These are phyloP conservation scores for Didymellaceae sp. DNA, from an alignment of 2,329 filamentous ascomycete genomes.

Conservation along the genomic window DNA sequence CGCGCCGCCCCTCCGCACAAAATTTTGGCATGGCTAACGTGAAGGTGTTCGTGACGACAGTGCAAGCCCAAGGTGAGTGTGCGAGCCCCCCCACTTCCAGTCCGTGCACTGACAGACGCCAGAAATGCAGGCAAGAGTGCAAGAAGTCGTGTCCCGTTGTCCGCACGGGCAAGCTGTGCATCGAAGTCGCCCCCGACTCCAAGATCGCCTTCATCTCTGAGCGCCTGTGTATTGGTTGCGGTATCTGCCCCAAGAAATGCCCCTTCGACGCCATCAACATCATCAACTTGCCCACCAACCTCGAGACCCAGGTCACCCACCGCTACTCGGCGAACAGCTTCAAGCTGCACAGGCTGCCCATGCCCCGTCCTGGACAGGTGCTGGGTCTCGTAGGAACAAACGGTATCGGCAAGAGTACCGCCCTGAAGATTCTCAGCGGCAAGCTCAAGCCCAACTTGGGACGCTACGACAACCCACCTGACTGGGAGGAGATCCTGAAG, in stretches of 20 bases:
- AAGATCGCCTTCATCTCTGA: conserved; percentile 99
- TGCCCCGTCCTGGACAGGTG: conserved; percentile 93
- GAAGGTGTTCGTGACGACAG: conserved; percentile 60
- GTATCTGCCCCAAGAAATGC: conserved; percentile 99
- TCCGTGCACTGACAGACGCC: conserved; percentile 29
- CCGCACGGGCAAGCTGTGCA: conserved; percentile 94
- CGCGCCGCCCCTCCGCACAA: conserved; percentile 51
- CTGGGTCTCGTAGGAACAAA: conserved; percentile 97
- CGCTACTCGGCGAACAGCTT: conserved; percentile 99
- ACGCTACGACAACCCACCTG: conserved; percentile 91
- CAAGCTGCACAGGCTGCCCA: conserved; percentile 96
- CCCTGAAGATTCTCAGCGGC: conserved; percentile 96
- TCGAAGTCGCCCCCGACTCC: conserved; percentile 86
- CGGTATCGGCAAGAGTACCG: conserved; percentile 99
- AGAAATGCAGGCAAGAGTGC: conserved; percentile 99
- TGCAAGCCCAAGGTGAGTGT: conserved; percentile 81
- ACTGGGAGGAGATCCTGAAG: conserved; percentile 99
- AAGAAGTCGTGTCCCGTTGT: conserved; percentile 99
- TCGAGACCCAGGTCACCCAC: conserved; percentile 97
- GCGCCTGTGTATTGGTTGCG: conserved; percentile 93
- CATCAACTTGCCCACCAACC: conserved; percentile 99
- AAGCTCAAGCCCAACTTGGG: conserved; percentile 99
- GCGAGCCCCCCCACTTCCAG: conserved; percentile 27
- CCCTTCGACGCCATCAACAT: conserved; percentile 99
- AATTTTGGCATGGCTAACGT: conserved; percentile 42